Percentiles rank a stretch among this genome's conserved stretches.
Evolutionary conservation across 768 basidiomycete species (phyloP).

Genomic region (Lyophyllum decastes): DNA sequence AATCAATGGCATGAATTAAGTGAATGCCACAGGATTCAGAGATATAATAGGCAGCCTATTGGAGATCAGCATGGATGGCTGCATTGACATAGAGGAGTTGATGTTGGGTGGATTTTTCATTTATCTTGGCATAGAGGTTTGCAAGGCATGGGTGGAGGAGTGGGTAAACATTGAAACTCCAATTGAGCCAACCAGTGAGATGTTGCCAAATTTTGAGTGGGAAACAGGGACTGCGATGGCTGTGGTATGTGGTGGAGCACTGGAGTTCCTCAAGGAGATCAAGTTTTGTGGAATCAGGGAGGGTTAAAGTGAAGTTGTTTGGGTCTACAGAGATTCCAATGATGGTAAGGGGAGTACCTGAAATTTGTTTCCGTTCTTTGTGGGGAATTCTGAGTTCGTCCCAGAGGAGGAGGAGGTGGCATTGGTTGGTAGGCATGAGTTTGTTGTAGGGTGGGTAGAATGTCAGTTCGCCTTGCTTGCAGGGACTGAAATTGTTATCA

Average conservation of each 20-base stretch:
- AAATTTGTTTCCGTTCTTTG: slow-evolving; percentile 37
- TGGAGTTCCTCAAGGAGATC: slow-evolving; percentile 15
- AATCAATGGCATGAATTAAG: slow-evolving; percentile 19
- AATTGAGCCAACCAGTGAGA: slow-evolving; percentile 39
- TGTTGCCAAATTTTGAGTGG: slow-evolving; percentile 6
- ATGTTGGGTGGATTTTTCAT: slow-evolving; percentile 14
- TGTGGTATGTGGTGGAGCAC: slow-evolving; percentile 3
- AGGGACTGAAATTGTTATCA: slow-evolving; percentile 32
- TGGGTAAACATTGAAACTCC: slow-evolving; percentile 38
- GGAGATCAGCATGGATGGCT: slow-evolving; percentile 21
- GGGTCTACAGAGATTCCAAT: slow-evolving; percentile 43
- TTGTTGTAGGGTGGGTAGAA: slow-evolving; percentile 31
- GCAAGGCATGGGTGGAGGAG: slow-evolving; percentile 28
- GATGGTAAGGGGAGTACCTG: slow-evolving; percentile 29
- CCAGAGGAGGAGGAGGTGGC: slow-evolving; percentile 33
- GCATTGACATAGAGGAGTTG: slow-evolving; percentile 27
- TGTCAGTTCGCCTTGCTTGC: slow-evolving; percentile 13
- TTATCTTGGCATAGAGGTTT: slow-evolving; percentile 31
- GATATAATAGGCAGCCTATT: slow-evolving; percentile 31
- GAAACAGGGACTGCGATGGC: not conserved
- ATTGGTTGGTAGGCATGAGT: slow-evolving; percentile 30
- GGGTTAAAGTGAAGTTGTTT: slow-evolving; percentile 26
- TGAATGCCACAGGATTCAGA: slow-evolving; percentile 15
- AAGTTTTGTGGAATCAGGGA: not conserved
- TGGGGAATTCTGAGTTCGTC: slow-evolving; percentile 42